phyloP scores from a whole-genome alignment of 1,284 basidiomycete species.

The Anthracocystis walkeri region DNA sequence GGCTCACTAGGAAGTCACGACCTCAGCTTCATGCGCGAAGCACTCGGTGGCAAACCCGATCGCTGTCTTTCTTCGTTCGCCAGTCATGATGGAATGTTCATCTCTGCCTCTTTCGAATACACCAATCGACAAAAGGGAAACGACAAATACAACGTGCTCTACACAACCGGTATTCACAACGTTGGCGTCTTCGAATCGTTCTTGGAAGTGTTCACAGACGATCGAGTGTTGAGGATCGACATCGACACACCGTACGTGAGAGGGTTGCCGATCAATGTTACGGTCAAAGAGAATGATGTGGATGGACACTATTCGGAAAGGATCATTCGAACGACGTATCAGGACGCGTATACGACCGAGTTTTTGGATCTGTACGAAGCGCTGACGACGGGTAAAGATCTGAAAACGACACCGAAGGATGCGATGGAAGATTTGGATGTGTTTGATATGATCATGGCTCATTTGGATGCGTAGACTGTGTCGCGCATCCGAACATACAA shows the following conservation, averaged over 20 bases:
- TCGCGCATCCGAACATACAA: background rate
- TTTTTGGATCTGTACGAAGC: slow-evolving; percentile 65
- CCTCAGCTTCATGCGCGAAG: slow-evolving; percentile 71
- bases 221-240: slow-evolving; percentile 70
- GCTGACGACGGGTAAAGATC: slow-evolving; percentile 36
- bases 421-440: slow-evolving; percentile 67
- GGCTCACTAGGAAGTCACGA: slow-evolving; percentile 70
- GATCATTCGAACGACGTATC: slow-evolving; percentile 69
- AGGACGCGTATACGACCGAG: slow-evolving; percentile 71
- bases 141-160: slow-evolving; percentile 44
- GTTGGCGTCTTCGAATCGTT: slow-evolving; percentile 71
- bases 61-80: slow-evolving; percentile 42
- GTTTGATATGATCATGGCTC: slow-evolving; percentile 69
- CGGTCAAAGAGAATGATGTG: slow-evolving; percentile 63
- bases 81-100: slow-evolving; percentile 50
- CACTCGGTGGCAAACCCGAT: slow-evolving; percentile 46
- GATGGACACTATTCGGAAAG: slow-evolving; percentile 61
- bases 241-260: slow-evolving; percentile 70
- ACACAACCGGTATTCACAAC: slow-evolving; percentile 58
- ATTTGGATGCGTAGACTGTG: slow-evolving; percentile 13
- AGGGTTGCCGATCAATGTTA: slow-evolving; percentile 70
- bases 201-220: slow-evolving; percentile 71
- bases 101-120: slow-evolving; percentile 51
- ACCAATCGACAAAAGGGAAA: slow-evolving; percentile 23
- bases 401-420: slow-evolving; percentile 45